A percentile compares a stretch with the other conserved stretches of the same genome.
Evolutionary conservation across 2,329 filamentous ascomycete species (phyloP).

Genomic region (Talaromyces verruculosus): DNA sequence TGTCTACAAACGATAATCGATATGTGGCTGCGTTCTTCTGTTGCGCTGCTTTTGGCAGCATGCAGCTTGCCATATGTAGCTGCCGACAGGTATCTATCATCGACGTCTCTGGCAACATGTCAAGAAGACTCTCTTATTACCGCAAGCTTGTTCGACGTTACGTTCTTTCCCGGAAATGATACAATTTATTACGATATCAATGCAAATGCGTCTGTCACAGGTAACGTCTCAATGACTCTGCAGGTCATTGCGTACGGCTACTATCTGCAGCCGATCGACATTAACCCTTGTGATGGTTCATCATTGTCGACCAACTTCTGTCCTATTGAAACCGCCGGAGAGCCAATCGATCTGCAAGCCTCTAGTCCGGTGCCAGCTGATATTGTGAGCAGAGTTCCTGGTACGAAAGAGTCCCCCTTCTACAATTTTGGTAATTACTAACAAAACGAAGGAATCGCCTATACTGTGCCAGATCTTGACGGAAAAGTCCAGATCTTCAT

Average conservation of each 20-base stretch:
- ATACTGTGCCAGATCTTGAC: slow-evolving; percentile 87
- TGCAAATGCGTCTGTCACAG: slow-evolving; percentile 22
- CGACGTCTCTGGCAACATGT: slow-evolving; percentile 20
- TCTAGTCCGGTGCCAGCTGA: slow-evolving; percentile 14
- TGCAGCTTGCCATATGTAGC: slow-evolving; percentile 8
- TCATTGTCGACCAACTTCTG: slow-evolving; percentile 22
- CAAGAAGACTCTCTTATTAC: slow-evolving; percentile 22
- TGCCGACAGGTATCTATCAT: slow-evolving; percentile 18
- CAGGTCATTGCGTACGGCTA: slow-evolving; percentile 24
- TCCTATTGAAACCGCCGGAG: slow-evolving; percentile 22
- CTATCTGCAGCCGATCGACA: slow-evolving; percentile 15
- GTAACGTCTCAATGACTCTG: slow-evolving; percentile 20
- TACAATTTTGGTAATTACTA: not conserved
- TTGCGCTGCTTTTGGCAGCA: slow-evolving; percentile 13
- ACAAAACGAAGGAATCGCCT: slow-evolving; percentile 65
- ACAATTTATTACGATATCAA: slow-evolving; percentile 22
- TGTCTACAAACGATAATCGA: not conserved
- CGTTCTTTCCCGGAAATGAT: slow-evolving; percentile 19
- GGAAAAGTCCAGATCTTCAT: slow-evolving; percentile 80
- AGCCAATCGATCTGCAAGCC: slow-evolving; percentile 14
- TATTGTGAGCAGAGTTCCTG: slow-evolving; percentile 17
- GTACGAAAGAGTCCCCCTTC: slow-evolving; percentile 10
- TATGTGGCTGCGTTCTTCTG: slow-evolving; percentile 12
- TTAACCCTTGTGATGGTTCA: slow-evolving; percentile 20
- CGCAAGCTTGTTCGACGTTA: slow-evolving; percentile 23